A percentile compares a stretch with the other conserved stretches of the same genome.
These are phyloP conservation scores for Botryotinia calthae DNA, from an alignment of 2,329 filamentous ascomycete species.

Conservation along the genomic window DNA sequence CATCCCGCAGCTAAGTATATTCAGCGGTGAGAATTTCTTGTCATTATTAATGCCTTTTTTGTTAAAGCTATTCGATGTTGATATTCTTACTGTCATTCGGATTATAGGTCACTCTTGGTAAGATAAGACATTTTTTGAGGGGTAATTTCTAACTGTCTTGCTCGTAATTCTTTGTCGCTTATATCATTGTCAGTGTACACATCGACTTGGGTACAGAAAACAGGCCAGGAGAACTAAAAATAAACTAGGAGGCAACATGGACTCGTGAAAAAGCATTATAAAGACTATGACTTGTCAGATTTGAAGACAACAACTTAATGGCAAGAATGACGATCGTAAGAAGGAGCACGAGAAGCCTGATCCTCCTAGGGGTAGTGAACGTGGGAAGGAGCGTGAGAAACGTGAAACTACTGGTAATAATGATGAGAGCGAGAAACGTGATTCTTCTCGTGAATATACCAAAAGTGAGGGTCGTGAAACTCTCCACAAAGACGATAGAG, in stretches of 20 bases:
- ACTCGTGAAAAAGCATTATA: neutral
- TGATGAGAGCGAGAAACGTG: no score
- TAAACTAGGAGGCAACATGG: neutral
- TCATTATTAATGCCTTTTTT: neutral
- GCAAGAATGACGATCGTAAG: no score
- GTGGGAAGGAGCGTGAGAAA: no score
- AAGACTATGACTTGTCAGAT: neutral
- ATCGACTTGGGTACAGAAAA: neutral
- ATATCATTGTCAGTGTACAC: neutral
- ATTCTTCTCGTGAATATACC: neutral
- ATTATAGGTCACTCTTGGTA: neutral
- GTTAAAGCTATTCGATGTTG: neutral
- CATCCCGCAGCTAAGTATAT: neutral
- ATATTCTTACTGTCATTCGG: neutral
- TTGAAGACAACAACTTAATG: neutral
- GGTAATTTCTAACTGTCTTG: no score
- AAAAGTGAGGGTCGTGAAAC: no score
- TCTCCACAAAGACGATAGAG: neutral
- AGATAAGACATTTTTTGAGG: neutral
- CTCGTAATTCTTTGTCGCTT: neutral
- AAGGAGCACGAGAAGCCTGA: no score
- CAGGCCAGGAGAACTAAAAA: neutral
- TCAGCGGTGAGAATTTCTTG: neutral
- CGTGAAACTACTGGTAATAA: no score
- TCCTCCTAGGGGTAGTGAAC: no score